A percentile compares a stretch with the other conserved stretches of the same genome.
Evolutionary conservation across 768 basidiomycete genomes (phyloP).

Genomic region (Kwoniella dejecticola): DNA sequence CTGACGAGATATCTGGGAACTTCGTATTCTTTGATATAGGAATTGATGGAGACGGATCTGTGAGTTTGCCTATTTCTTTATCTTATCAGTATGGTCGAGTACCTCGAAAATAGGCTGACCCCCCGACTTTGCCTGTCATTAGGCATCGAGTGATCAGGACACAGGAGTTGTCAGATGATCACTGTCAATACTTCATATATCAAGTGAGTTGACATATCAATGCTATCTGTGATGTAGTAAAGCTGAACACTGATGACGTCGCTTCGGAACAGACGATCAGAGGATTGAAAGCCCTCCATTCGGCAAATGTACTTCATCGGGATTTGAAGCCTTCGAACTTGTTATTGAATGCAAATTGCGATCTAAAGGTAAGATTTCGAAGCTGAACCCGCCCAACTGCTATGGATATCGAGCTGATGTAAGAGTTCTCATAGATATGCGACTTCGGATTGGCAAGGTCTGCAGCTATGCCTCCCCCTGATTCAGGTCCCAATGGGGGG

Average conservation of each 20-base stretch:
- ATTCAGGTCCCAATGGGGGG: slow-evolving; percentile 63
- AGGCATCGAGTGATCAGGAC: slow-evolving; percentile 90
- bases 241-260: not conserved
- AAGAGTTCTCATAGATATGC: slow-evolving; percentile 37
- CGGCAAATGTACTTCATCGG: slow-evolving; percentile 83
- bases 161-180: slow-evolving; percentile 90
- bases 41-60: slow-evolving; percentile 86
- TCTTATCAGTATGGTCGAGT: too few relatives aligned
- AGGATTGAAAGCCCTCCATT: slow-evolving; percentile 91
- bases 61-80: too few relatives aligned
- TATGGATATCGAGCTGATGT: not conserved
- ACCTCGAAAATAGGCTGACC: too few relatives aligned
- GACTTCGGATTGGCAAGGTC: slow-evolving; percentile 66
- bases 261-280: slow-evolving; percentile 67
- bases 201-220: slow-evolving; percentile 57
- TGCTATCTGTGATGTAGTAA: not conserved
- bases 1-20: not conserved
- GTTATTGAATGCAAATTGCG: slow-evolving; percentile 64
- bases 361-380: slow-evolving; percentile 70
- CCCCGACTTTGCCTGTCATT: not conserved
- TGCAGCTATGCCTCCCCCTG: slow-evolving; percentile 39
- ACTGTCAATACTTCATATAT: slow-evolving; percentile 96
- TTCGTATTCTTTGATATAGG: slow-evolving; percentile 35
- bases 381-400: not conserved
- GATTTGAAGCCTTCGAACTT: slow-evolving; percentile 66